Conservation (phyloP, 306 rosid species). For the Medicago arabica region DNA sequence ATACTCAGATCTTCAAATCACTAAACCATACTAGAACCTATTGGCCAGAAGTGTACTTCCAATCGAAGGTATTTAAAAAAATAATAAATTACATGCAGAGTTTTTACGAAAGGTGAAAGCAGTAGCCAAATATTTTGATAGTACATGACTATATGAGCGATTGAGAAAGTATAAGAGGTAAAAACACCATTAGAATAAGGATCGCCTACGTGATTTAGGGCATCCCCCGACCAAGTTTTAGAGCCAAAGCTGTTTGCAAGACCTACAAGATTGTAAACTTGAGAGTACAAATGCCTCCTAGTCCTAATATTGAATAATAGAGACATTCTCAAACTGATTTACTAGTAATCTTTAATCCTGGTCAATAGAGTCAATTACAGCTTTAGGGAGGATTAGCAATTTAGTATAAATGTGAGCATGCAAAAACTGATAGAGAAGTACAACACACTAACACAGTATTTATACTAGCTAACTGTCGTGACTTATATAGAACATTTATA, state of each 20-base stretch:
- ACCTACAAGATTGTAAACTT: slow-evolving; percentile 12
- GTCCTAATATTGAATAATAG: not conserved
- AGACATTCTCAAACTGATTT: not conserved
- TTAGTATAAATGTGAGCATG: not conserved
- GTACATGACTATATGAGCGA: too few species aligned
- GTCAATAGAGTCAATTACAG: not conserved
- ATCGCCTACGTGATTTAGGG: not conserved
- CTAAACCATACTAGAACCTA: too few species aligned
- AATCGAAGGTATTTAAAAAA: too few species aligned
- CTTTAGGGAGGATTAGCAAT: not conserved
- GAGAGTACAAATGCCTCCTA: not conserved
- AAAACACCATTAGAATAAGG: not conserved
- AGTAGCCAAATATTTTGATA: too few species aligned
- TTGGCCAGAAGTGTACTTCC: too few species aligned
- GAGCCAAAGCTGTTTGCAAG: not conserved
- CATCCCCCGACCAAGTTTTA: not conserved
- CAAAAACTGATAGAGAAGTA: not conserved
- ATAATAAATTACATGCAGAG: too few species aligned
- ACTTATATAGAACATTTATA: not conserved
- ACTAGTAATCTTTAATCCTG: not conserved
- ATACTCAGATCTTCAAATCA: too few species aligned
- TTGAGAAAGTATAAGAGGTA: too few species aligned
- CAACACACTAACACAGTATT: not conserved
- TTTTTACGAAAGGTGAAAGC: too few species aligned
- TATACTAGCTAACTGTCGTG: not conserved